Conservation (phyloP, 23 red algal species). For the Cyanidium caldarium region DNA sequence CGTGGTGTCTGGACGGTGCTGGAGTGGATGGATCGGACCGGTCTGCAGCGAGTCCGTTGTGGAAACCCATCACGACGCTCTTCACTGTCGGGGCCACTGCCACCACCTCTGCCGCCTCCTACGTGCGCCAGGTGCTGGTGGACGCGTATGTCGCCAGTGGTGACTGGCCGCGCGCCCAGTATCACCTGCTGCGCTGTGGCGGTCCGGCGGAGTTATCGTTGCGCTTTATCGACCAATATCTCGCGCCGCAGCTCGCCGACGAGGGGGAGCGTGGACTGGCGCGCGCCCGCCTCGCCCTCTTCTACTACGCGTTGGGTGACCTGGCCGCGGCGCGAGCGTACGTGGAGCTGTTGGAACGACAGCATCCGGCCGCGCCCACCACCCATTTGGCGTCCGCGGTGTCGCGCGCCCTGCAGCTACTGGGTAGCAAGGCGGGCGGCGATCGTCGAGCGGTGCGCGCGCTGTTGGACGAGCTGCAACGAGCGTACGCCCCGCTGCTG, state of each 20-base stretch:
- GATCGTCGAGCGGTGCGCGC: not conserved
- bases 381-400: not conserved
- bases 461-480: not conserved
- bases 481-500: not conserved
- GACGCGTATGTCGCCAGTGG: not conserved
- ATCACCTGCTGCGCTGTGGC: not conserved
- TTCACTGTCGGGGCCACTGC: too few relatives aligned
- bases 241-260: not conserved
- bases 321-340: not conserved
- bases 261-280: not conserved
- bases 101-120: not conserved
- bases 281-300: not conserved
- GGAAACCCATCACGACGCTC: too few relatives aligned
- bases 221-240: not conserved
- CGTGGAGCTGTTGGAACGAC: not conserved
- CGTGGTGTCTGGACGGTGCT: not conserved
- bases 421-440: not conserved
- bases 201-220: not conserved
- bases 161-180: not conserved
- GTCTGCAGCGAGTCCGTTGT: too few relatives aligned
- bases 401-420: not conserved
- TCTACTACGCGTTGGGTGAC: not conserved
- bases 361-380: not conserved
- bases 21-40: too few relatives aligned
- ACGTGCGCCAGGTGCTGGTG: not conserved